These are phyloP conservation scores for Alternaria infectoria DNA, from an alignment of 2,329 filamentous ascomycete genomes.

Conservation along the genomic window DNA sequence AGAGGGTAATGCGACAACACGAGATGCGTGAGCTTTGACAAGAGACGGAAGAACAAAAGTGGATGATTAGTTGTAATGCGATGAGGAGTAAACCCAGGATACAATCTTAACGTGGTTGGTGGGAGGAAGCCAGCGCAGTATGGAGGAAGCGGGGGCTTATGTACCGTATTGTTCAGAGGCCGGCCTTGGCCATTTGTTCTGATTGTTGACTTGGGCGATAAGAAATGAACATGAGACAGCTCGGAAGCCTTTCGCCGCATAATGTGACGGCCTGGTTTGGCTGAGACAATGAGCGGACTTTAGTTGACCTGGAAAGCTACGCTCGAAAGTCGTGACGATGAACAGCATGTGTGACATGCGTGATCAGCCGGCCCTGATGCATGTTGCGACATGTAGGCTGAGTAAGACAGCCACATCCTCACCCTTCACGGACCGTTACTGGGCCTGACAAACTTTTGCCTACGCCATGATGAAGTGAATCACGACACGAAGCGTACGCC, in stretches of 20 bases:
- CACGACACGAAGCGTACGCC: background rate
- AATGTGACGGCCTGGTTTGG: background rate
- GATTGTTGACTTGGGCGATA: background rate
- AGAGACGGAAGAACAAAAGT: background rate
- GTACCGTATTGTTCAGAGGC: background rate
- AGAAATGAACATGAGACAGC: background rate
- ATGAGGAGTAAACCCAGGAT: background rate
- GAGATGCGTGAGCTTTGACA: background rate
- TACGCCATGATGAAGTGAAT: background rate
- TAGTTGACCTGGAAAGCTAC: background rate
- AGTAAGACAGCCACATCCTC: background rate
- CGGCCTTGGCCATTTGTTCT: background rate
- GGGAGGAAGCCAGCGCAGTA: background rate
- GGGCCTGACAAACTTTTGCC: background rate
- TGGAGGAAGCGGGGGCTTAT: background rate
- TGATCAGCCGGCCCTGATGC: background rate
- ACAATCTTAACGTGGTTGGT: background rate
- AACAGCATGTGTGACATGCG: background rate
- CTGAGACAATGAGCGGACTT: background rate
- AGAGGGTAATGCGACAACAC: background rate
- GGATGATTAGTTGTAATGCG: background rate
- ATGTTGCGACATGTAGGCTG: background rate
- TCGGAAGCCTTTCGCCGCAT: background rate
- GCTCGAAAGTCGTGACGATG: background rate
- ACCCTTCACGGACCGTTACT: background rate